These are phyloP conservation scores for Lactifluus pinguis DNA, from an alignment of 768 basidiomycete genomes.

Conservation along the genomic window DNA sequence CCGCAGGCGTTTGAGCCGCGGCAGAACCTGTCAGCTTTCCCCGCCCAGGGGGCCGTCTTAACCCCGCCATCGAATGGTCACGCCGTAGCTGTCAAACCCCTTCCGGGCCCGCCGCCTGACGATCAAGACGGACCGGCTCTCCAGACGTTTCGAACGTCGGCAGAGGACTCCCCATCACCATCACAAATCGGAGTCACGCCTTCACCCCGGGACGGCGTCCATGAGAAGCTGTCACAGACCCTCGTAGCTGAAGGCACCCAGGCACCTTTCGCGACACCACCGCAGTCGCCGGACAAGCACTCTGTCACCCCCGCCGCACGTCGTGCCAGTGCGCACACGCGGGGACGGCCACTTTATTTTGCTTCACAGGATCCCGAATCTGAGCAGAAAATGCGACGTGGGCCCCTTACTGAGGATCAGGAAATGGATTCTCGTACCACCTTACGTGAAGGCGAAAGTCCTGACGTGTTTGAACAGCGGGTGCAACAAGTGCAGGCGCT, in stretches of 20 bases:
- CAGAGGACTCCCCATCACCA: not conserved
- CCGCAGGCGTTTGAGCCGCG: slow-evolving; percentile 6
- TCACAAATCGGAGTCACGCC: not conserved
- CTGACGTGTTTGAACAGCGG: not conserved
- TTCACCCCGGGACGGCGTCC: not conserved
- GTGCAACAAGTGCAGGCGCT: not conserved
- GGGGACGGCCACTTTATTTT: not conserved
- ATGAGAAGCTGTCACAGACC: not conserved
- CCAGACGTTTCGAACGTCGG: not conserved
- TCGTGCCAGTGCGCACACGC: not conserved
- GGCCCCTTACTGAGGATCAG: not conserved
- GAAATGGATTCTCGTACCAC: not conserved
- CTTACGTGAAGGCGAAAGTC: not conserved
- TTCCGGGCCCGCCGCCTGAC: not conserved
- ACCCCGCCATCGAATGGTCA: not conserved
- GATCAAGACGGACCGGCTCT: not conserved
- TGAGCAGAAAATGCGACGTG: slow-evolving; percentile 3
- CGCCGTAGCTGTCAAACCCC: not conserved
- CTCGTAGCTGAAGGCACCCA: not conserved
- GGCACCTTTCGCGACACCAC: slow-evolving; percentile 2
- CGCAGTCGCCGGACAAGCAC: slow-evolving; percentile 3
- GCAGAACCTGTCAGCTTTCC: not conserved
- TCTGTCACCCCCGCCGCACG: not conserved
- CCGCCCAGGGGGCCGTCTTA: not conserved
- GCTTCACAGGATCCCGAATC: not conserved